phyloP scores from a whole-genome alignment of 1,284 basidiomycete species.

The Apiotrichum sp. region DNA sequence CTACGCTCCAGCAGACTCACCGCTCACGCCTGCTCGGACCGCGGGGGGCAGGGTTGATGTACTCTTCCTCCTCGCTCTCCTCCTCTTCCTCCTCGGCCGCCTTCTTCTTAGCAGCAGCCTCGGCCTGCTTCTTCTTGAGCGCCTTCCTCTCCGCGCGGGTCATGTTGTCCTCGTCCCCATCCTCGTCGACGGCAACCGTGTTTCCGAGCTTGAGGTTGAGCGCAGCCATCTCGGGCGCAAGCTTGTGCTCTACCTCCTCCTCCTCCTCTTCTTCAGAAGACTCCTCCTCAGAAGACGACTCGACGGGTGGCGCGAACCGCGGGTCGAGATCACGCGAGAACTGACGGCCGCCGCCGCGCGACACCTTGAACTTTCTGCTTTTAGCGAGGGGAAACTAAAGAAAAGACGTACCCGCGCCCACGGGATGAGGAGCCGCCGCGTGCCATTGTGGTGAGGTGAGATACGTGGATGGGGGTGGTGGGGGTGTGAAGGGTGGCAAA shows the following conservation, averaged over 20 bases:
- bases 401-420: conserved; percentile 36
- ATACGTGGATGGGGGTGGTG: background rate
- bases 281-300: conserved; percentile 27
- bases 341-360: conserved; percentile 75
- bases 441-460: conserved; percentile 5
- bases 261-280: conserved; percentile 29
- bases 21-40: conserved; percentile 64
- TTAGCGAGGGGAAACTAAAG: no score
- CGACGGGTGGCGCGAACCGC: conserved; percentile 14
- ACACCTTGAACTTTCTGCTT: conserved; percentile 65
- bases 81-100: conserved; percentile 43
- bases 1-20: conserved; percentile 43
- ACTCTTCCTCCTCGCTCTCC: conserved; percentile 50
- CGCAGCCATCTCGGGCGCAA: conserved; percentile 44
- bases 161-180: conserved; percentile 51
- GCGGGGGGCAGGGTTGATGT: conserved; percentile 18
- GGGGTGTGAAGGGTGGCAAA: background rate
- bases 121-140: conserved; percentile 60
- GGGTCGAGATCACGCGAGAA: conserved; percentile 57
- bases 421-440: conserved; percentile 19
- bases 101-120: conserved; percentile 44
- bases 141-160: conserved; percentile 62
- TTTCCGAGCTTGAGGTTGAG: conserved; percentile 44
- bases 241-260: conserved; percentile 24
- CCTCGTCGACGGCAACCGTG: conserved; percentile 36